phyloP scores from a whole-genome alignment of 2,329 filamentous ascomycete species.

The Fusarium sambucinum region DNA sequence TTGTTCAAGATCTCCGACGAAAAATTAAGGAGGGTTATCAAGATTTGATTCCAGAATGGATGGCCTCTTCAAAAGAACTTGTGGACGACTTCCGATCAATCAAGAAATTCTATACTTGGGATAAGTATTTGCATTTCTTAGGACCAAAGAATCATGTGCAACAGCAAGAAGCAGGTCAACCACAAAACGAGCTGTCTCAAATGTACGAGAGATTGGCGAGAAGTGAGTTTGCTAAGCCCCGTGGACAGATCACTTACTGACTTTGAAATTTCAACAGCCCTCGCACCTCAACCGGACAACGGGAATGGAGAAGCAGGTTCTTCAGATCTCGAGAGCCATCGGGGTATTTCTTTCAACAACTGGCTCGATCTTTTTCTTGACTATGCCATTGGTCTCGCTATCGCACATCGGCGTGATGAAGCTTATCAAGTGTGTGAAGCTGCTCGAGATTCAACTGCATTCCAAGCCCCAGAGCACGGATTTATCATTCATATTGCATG shows the following conservation, averaged over 20 bases:
- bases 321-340: constrained; percentile 65
- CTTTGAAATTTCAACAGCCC: constrained; percentile 44
- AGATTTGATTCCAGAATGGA: constrained; percentile 65
- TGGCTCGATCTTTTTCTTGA: constrained; percentile 95
- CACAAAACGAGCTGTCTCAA: constrained; percentile 62
- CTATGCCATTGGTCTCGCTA: constrained; percentile 82
- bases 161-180: constrained; percentile 39
- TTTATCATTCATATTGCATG: constrained; percentile 82
- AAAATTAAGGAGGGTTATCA: constrained; percentile 57
- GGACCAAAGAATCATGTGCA: constrained; percentile 52
- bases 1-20: constrained; percentile 58
- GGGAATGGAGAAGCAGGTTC: constrained; percentile 43
- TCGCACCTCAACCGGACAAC: constrained; percentile 50
- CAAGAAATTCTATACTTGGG: constrained; percentile 75
- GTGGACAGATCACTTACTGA: constrained; percentile 7
- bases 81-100: constrained; percentile 73
- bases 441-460: constrained; percentile 84
- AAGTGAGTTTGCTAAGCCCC: constrained; percentile 55
- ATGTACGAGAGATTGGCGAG: constrained; percentile 68
- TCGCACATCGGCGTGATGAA: constrained; percentile 73
- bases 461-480: constrained; percentile 76
- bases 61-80: constrained; percentile 69
- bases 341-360: constrained; percentile 81
- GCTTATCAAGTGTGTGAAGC: constrained; percentile 85
- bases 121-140: constrained; percentile 72